Percentiles rank a stretch among this genome's conserved stretches.
Evolutionary conservation across 768 basidiomycete species (phyloP).

Genomic region (Trametes sanguinea): DNA sequence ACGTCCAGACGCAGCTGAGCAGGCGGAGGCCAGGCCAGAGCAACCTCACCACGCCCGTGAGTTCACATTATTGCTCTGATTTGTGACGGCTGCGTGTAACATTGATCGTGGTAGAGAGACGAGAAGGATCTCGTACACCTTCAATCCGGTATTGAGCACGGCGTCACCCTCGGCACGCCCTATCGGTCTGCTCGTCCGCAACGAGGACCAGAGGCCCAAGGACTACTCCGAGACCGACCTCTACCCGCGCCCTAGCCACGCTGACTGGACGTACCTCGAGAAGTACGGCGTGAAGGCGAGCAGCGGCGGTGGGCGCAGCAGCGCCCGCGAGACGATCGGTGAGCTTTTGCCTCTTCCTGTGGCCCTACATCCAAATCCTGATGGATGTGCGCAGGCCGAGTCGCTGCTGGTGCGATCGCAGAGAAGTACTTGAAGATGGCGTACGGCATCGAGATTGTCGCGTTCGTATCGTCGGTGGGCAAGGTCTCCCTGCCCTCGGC

Average conservation of each 20-base stretch:
- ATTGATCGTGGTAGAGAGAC: slow-evolving; percentile 37
- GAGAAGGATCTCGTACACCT: slow-evolving; percentile 94
- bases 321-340: slow-evolving; percentile 97
- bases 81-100: background rate
- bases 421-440: slow-evolving; percentile 90
- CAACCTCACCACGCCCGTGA: slow-evolving; percentile 91
- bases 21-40: slow-evolving; percentile 94
- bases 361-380: background rate
- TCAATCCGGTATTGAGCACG: slow-evolving; percentile 92
- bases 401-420: slow-evolving; percentile 97
- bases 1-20: slow-evolving; percentile 90
- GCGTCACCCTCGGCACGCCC: slow-evolving; percentile 94
- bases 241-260: slow-evolving; percentile 96
- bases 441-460: slow-evolving; percentile 92
- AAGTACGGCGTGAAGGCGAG: slow-evolving; percentile 98
- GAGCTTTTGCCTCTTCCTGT: slow-evolving; percentile 14
- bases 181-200: slow-evolving; percentile 95
- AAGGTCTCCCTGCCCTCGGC: slow-evolving; percentile 79
- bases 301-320: slow-evolving; percentile 93
- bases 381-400: slow-evolving; percentile 60
- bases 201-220: slow-evolving; percentile 97
- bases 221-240: slow-evolving; percentile 98
- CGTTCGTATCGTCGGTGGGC: slow-evolving; percentile 95
- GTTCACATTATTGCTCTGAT: slow-evolving; percentile 33
- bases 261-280: slow-evolving; percentile 96